These are phyloP conservation scores for Boletus rubescentipes DNA, from an alignment of 768 basidiomycete species.

Conservation along the genomic window DNA sequence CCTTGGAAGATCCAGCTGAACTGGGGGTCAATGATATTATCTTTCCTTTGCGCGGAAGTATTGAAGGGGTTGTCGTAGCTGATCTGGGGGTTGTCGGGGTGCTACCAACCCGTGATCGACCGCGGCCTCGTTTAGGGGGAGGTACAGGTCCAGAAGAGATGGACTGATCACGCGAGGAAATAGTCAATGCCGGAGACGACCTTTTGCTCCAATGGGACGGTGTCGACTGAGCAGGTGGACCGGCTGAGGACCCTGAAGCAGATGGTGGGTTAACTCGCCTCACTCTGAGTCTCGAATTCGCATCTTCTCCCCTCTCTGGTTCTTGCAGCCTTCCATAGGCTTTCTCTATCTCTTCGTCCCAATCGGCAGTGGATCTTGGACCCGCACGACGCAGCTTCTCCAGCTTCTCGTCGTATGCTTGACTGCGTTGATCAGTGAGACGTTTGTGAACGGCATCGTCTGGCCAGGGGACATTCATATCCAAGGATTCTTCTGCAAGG, in stretches of 20 bases:
- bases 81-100: slow-evolving; percentile 7
- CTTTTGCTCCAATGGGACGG: slow-evolving; percentile 4
- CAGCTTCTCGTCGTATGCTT: slow-evolving; percentile 48
- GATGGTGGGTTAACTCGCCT: slow-evolving; percentile 15
- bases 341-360: slow-evolving; percentile 30
- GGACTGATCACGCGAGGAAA: slow-evolving; percentile 13
- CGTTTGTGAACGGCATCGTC: slow-evolving; percentile 44
- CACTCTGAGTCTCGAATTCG: slow-evolving; percentile 21
- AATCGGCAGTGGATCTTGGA: slow-evolving; percentile 13
- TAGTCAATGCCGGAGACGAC: slow-evolving; percentile 13
- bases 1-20: slow-evolving; percentile 16
- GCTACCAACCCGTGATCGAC: slow-evolving; percentile 5
- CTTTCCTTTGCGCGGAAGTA: slow-evolving; percentile 7
- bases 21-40: neutral
- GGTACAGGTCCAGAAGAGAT: slow-evolving; percentile 9
- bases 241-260: slow-evolving; percentile 7
- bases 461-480: slow-evolving; percentile 40
- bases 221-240: slow-evolving; percentile 1
- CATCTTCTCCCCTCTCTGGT: slow-evolving; percentile 24
- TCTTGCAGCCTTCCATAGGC: slow-evolving; percentile 22
- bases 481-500: slow-evolving; percentile 32
- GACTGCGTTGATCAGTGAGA: slow-evolving; percentile 41
- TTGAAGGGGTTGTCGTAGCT: neutral
- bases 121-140: slow-evolving; percentile 2
- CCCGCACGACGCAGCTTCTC: slow-evolving; percentile 15